Evolutionary conservation across 148 eudicot genomes (phyloP).

Genomic region (Heliosperma pusillum): DNA sequence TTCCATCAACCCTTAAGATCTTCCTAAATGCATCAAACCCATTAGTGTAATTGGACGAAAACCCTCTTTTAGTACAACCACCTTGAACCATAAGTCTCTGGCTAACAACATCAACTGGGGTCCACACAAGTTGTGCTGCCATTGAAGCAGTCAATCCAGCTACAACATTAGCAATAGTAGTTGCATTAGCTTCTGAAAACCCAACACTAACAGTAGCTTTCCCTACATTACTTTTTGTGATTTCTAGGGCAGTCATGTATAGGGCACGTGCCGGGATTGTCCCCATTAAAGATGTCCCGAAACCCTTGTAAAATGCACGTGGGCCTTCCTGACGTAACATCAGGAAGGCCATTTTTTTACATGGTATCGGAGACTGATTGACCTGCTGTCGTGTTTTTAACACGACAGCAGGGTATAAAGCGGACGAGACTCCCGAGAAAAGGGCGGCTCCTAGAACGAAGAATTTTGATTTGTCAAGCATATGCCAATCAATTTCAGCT

Average conservation of each 20-base stretch:
- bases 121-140: slow-evolving; percentile 96
- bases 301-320: slow-evolving; percentile 59
- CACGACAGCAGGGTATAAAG: slow-evolving; percentile 76
- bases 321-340: slow-evolving; percentile 55
- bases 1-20: slow-evolving; percentile 58
- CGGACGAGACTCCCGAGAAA: slow-evolving; percentile 70
- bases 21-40: slow-evolving; percentile 81
- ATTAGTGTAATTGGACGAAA: slow-evolving; percentile 28
- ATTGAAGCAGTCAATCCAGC: slow-evolving; percentile 75
- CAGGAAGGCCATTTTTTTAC: slow-evolving; percentile 42
- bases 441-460: slow-evolving; percentile 81
- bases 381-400: slow-evolving; percentile 83
- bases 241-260: slow-evolving; percentile 78
- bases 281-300: slow-evolving; percentile 78
- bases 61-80: slow-evolving; percentile 26
- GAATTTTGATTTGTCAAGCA: slow-evolving; percentile 82
- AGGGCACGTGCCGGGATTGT: slow-evolving; percentile 84
- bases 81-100: slow-evolving; percentile 84
- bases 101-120: slow-evolving; percentile 89
- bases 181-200: slow-evolving; percentile 48
- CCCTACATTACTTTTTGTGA: slow-evolving; percentile 64
- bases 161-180: slow-evolving; percentile 58
- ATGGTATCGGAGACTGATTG: slow-evolving; percentile 30
- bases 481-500: slow-evolving; percentile 77
- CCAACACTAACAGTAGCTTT: slow-evolving; percentile 46